phyloP scores from a whole-genome alignment of 2,329 filamentous ascomycete genomes.

The Aspergillus felis region DNA sequence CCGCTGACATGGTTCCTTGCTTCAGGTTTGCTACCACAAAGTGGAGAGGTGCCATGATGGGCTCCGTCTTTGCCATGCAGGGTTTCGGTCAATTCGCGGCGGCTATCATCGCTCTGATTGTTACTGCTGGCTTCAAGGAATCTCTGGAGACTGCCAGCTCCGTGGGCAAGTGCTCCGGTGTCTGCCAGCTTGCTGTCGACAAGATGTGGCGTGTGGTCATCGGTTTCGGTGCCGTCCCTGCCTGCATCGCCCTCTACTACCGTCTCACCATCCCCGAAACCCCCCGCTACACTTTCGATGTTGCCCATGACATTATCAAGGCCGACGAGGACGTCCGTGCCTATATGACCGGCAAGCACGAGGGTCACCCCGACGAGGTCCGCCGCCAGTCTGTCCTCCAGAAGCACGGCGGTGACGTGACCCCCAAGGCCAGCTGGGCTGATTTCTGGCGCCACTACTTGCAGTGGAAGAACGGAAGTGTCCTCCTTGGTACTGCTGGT shows the following conservation, averaged over 20 bases:
- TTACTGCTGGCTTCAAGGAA: conserved; percentile 66
- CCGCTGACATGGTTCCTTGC: background rate
- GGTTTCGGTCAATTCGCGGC: conserved; percentile 75
- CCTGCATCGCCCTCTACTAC: conserved; percentile 78
- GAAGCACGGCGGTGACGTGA: conserved; percentile 52
- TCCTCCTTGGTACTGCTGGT: conserved; percentile 73
- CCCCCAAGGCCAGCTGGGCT: conserved; percentile 66
- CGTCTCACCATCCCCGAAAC: conserved; percentile 84
- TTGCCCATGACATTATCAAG: conserved; percentile 70
- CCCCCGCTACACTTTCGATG: conserved; percentile 82
- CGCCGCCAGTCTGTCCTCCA: conserved; percentile 57
- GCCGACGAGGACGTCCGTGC: conserved; percentile 68
- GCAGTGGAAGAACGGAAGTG: conserved; percentile 66
- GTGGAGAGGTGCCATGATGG: conserved; percentile 86
- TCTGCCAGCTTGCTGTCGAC: conserved; percentile 69
- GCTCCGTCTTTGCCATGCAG: conserved; percentile 81
- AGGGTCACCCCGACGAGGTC: conserved; percentile 64
- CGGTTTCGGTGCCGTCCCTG: conserved; percentile 75
- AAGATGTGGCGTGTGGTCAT: conserved; percentile 85
- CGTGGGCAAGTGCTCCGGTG: conserved; percentile 56
- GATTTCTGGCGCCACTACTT: conserved; percentile 71
- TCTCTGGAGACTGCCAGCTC: conserved; percentile 53
- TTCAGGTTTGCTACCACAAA: conserved; percentile 73
- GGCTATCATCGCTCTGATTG: conserved; percentile 71
- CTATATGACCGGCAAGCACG: conserved; percentile 64